These are phyloP conservation scores for Nicotiana paniculata DNA, from an alignment of 257 asterid genomes.

Conservation along the genomic window DNA sequence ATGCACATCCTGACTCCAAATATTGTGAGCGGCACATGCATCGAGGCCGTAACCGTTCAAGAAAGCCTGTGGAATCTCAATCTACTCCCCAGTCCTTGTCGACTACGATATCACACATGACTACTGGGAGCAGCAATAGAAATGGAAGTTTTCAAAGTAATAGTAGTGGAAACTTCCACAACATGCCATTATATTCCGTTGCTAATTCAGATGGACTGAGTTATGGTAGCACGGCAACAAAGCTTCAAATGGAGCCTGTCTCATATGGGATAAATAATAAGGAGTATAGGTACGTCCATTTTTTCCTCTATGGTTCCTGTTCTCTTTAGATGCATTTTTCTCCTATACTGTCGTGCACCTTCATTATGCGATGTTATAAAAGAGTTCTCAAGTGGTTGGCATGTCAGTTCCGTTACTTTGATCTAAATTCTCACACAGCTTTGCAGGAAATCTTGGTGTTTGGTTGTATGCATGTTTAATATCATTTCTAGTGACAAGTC, in stretches of 20 bases:
- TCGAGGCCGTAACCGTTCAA: slow-evolving; percentile 99
- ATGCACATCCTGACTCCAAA: slow-evolving; percentile 94
- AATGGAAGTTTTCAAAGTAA: slow-evolving; percentile 43
- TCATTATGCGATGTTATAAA: background rate
- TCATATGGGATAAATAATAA: slow-evolving; percentile 57
- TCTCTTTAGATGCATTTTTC: background rate
- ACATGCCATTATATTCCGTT: slow-evolving; percentile 51
- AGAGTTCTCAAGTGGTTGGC: background rate
- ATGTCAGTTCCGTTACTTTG: background rate
- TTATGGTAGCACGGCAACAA: slow-evolving; percentile 50
- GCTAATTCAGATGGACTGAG: slow-evolving; percentile 51
- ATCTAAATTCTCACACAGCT: background rate
- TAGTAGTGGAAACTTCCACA: slow-evolving; percentile 55
- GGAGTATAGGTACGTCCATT: slow-evolving; percentile 57
- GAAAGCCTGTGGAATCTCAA: slow-evolving; percentile 99
- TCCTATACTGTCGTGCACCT: background rate
- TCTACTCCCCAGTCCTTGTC: slow-evolving; percentile 68
- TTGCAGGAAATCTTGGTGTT: background rate
- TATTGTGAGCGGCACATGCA: slow-evolving; percentile 99
- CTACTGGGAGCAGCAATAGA: slow-evolving; percentile 50
- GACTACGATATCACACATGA: slow-evolving; percentile 50
- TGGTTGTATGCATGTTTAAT: background rate
- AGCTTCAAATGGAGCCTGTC: slow-evolving; percentile 71
- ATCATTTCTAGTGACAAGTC: background rate
- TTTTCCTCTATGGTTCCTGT: background rate